A percentile compares a stretch with the other conserved stretches of the same genome.
These are phyloP conservation scores for Linnemannia exigua DNA, from an alignment of 192 early-diverging fungal genomes.

Conservation along the genomic window DNA sequence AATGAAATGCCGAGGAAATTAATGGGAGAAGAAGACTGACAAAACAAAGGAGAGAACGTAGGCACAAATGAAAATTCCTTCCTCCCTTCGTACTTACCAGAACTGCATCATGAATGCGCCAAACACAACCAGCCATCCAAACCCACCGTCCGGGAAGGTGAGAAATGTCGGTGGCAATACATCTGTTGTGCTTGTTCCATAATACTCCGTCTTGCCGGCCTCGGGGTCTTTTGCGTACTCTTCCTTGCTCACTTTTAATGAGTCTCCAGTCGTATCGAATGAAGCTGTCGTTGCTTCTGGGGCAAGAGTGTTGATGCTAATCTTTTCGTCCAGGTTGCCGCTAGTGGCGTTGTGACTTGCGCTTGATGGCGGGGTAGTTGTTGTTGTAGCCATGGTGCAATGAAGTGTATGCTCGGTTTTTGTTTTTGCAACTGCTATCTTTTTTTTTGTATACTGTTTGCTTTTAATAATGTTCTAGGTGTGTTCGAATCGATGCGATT, in stretches of 20 bases:
- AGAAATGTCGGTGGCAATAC: not conserved
- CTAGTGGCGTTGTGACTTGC: not conserved
- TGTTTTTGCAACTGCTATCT: not conserved
- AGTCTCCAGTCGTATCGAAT: not conserved
- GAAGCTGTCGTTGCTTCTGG: not conserved
- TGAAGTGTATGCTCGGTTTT: not conserved
- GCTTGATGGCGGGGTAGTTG: not conserved
- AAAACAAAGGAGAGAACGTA: not conserved
- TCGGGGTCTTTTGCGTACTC: not conserved
- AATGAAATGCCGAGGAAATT: not conserved
- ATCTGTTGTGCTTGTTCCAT: not conserved
- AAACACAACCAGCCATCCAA: slow-evolving; percentile 58
- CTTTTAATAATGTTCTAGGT: not conserved
- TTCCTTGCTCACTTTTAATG: not conserved
- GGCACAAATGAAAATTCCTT: not conserved
- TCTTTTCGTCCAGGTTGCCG: not conserved
- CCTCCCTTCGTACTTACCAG: slow-evolving; percentile 21
- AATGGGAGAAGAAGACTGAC: not conserved
- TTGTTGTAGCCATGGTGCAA: not conserved
- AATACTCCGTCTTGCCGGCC: not conserved
- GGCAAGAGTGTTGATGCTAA: not conserved
- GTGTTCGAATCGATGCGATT: not conserved
- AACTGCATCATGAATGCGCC: slow-evolving; percentile 60
- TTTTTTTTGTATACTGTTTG: not conserved
- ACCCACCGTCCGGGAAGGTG: slow-evolving; percentile 48